Evolutionary conservation across 139 green algal genomes (phyloP), one percentile per base, ranked within the genome.

Genomic region (Tetraselmis chui): DNA sequence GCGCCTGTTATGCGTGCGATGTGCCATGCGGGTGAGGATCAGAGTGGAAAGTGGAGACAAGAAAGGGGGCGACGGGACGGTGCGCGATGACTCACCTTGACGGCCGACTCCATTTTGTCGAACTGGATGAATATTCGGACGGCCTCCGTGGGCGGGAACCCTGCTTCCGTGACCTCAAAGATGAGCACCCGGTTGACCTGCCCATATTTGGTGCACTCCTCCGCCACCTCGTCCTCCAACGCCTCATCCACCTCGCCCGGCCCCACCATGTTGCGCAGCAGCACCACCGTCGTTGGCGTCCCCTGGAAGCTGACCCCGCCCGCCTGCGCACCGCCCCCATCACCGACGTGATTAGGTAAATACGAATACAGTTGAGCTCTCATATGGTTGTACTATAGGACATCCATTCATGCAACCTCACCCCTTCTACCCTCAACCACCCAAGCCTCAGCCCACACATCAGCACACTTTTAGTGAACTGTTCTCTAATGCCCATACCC

Each of bases 51-150:
- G 45, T 25, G 45, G 45, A 67, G 45, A 18, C 45, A 67, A 67
- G 45, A 67, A 18, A 67, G 45, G 45, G 45, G 45, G 18, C 18
- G 45, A 67, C 18, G 18, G 45, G 11, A 18, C 45, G 11, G 11
- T 67, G 45, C 11, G 45, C 5, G 45, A 18, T 67, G 11, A 75
- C 83, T 0, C 83, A 90, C 88, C 86, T 95, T 93, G n/a, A 85
- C 95, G 5, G 95, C 90, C 25, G 83, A 82, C 80, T 97, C 94
- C 29, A 80, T 32, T 0, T 90, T 81, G 2, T 95, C 90, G 91
- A 98, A 98, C 84, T 97, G 82, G 31, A 97, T 85, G 85, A 97
- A 97, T 30, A 97, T 95, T 77, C 93, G 92, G 22, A 98, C 94
- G 0, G 95, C 91, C 78, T 97, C 90, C 30, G 93, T 89, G 0